Evolutionary conservation across 495 filamentous ascomycete species (phyloP), one percentile per base, ranked within the genome.

Genomic region (Xylaria bambusicola): DNA sequence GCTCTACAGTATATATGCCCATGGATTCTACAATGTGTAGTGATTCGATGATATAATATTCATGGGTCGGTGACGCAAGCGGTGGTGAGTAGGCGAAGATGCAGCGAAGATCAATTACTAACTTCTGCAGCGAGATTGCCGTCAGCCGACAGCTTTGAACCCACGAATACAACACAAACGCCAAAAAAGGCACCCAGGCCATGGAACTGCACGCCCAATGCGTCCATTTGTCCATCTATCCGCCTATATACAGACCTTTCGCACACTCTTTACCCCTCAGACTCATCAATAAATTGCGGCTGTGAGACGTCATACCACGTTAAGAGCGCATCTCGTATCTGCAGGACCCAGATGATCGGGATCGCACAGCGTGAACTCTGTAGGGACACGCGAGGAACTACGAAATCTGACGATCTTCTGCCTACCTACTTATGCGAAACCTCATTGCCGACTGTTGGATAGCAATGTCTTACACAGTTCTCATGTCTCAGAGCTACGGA

Each of bases 231-330:
- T n/a, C n/a, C n/a, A n/a, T n/a, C n/a, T n/a, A n/a, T n/a, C n/a
- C n/a, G n/a, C n/a, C n/a, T n/a, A n/a, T n/a, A n/a, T n/a, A n/a
- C n/a, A n/a, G n/a, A n/a, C n/a, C n/a, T n/a, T n/a, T n/a, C n/a
- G n/a, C n/a, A n/a, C n/a, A n/a, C n/a, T n/a, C n/a, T n/a, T n/a
- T n/a, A n/a, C n/a, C n/a, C n/a, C n/a, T n/a, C n/a, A n/a, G n/a
- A n/a, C n/a, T n/a, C n/a, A n/a, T n/a, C 29, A 10, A 33, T 10
- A 33, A 33, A 33, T 33, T n/a, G 17, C 13, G 46, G 41, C 13
- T n/a, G 42, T 38, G 31, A 17, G 27, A 56, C 53, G 53, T 56
- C 53, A 56, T 56, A 56, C 41, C 27, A 56, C 42, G 20, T 38
- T 48, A 13, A 27, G 15, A 29, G 20, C 42, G 10, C 42, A 56